These are phyloP conservation scores for Laguncularia racemosa DNA, from an alignment of 345 rosid genomes.

Conservation along the genomic window DNA sequence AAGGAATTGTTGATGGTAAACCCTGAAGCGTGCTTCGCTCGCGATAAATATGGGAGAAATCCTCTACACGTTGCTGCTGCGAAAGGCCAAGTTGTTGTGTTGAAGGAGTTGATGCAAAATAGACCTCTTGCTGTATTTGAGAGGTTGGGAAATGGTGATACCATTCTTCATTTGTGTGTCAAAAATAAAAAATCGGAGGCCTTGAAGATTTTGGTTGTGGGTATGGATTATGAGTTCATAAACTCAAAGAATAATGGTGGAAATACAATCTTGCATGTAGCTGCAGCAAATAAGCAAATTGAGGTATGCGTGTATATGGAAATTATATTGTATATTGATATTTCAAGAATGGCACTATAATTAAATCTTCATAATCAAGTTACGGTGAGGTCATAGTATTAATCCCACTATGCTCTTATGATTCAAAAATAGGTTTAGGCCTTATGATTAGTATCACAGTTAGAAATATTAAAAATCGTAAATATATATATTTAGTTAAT, in stretches of 20 bases:
- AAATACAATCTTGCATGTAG: constrained; percentile 13
- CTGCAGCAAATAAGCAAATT: constrained; percentile 1
- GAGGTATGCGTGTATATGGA: not conserved
- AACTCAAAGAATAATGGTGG: not conserved
- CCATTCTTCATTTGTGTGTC: constrained; percentile 3
- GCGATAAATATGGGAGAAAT: constrained; percentile 9
- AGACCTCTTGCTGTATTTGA: not conserved
- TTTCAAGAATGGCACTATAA: too few species aligned
- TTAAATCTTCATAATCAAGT: too few species aligned
- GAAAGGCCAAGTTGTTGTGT: constrained; percentile 11
- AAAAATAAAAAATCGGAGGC: not conserved
- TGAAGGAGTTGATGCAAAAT: not conserved
- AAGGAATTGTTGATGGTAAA: not conserved
- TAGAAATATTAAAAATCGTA: too few species aligned
- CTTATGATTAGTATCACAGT: not conserved
- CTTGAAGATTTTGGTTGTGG: constrained; percentile 2
- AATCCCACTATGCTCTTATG: too few species aligned
- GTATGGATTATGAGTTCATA: not conserved
- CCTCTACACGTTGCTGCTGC: constrained; percentile 7
- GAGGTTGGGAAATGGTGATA: not conserved
- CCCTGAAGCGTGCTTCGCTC: not conserved
- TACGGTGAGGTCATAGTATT: too few species aligned
- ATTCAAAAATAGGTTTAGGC: not conserved
- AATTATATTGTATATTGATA: too few species aligned
- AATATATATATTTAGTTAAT: too few species aligned